Evolutionary conservation across 2,329 filamentous ascomycete genomes (phyloP).

Genomic region (Cladosporium sphaerospermum): DNA sequence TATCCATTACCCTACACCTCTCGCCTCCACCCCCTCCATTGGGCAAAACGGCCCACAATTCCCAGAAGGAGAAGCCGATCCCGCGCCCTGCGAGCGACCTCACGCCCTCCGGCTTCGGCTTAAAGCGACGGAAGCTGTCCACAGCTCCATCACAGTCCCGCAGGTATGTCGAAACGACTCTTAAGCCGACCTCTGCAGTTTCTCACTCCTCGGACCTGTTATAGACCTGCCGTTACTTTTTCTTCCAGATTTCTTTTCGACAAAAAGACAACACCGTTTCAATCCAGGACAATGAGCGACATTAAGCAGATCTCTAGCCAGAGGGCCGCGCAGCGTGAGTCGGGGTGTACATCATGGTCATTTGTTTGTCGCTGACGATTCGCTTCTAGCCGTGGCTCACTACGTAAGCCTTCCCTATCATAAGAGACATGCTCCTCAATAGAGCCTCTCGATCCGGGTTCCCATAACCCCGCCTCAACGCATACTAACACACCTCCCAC

Average conservation of each 20-base stretch:
- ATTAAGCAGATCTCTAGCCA: slow-evolving; percentile 39
- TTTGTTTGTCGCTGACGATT: slow-evolving; percentile 11
- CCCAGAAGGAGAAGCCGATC: slow-evolving; percentile 9
- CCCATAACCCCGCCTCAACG: not conserved
- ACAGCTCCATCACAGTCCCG: not conserved
- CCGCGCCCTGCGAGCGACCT: not conserved
- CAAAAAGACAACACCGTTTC: not conserved
- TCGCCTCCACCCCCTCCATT: slow-evolving; percentile 6
- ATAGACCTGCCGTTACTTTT: not conserved
- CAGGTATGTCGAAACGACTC: slow-evolving; percentile 6
- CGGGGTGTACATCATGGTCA: not conserved
- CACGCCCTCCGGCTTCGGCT: slow-evolving; percentile 11
- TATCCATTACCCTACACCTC: slow-evolving; percentile 1
- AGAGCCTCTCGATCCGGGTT: not conserved
- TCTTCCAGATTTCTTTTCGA: not conserved
- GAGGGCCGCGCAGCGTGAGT: slow-evolving; percentile 39
- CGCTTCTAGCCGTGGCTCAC: slow-evolving; percentile 33
- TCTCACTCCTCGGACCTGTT: not conserved
- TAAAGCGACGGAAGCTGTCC: slow-evolving; percentile 7
- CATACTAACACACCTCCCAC: not conserved
- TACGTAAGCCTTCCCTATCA: slow-evolving; percentile 33
- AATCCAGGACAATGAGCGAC: slow-evolving; percentile 33
- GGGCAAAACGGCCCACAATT: slow-evolving; percentile 7
- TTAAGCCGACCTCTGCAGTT: not conserved
- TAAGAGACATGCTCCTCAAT: not conserved